These are phyloP conservation scores for Calocybe gambosa DNA, from an alignment of 1,284 basidiomycete species.

Conservation along the genomic window DNA sequence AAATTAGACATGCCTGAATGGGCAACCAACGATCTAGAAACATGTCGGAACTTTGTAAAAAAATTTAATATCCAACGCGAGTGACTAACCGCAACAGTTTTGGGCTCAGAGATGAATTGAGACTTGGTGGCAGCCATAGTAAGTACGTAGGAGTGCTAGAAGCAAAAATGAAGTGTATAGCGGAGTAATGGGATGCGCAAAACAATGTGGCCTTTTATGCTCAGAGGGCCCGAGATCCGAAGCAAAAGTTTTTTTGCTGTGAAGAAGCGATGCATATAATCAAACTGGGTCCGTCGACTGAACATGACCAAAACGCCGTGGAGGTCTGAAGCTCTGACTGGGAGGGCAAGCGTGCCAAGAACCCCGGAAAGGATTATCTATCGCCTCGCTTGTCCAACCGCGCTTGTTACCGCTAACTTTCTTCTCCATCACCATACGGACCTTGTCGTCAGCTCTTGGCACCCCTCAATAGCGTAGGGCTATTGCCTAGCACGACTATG, in stretches of 20 bases:
- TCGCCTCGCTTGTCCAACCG: not conserved
- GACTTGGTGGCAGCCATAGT: conserved; percentile 22
- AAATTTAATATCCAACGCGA: conserved; percentile 2
- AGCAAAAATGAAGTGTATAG: not conserved
- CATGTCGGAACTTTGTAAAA: conserved; percentile 3
- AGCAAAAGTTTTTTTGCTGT: not conserved
- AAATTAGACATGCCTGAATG: conserved; percentile 34
- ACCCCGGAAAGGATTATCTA: not conserved
- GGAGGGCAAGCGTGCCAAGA: conserved; percentile 1
- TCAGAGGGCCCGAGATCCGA: conserved; percentile 9
- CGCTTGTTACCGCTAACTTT: not conserved
- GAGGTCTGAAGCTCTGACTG: not conserved
- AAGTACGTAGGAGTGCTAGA: not conserved
- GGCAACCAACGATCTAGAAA: conserved; percentile 40
- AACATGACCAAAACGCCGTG: conserved; percentile 3
- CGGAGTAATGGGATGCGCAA: not conserved
- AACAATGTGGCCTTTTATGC: not conserved
- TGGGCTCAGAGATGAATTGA: conserved; percentile 62
- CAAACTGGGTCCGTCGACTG: conserved; percentile 3
- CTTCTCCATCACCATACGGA: not conserved
- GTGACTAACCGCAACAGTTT: conserved; percentile 57
- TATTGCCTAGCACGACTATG: not conserved
- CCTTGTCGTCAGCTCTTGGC: not conserved
- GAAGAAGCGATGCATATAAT: not conserved
- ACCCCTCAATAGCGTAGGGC: not conserved